Evolutionary conservation across 2,329 filamentous ascomycete species (phyloP).

Genomic region (Beauveria varroae): DNA sequence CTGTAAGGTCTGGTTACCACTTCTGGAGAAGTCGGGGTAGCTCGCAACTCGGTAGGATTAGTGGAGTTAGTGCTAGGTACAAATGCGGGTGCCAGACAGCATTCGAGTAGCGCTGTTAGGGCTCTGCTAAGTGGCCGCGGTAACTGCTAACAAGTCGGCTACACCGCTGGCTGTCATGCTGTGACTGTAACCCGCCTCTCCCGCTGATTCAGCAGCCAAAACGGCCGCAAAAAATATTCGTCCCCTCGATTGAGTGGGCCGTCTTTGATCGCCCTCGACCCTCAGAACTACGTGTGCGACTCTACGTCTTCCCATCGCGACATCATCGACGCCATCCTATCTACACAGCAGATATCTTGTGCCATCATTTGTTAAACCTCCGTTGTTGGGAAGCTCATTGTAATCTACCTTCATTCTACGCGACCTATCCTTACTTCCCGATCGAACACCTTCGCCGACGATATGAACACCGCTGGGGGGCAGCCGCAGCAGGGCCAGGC

Average conservation of each 20-base stretch:
- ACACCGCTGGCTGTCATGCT: no score
- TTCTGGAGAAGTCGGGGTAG: background rate
- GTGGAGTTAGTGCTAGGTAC: no score
- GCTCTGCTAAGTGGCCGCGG: no score
- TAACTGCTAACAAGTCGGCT: no score
- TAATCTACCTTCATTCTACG: background rate
- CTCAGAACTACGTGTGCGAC: background rate
- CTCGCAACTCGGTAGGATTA: no score
- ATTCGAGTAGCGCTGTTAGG: no score
- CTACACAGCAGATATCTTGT: background rate
- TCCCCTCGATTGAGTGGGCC: background rate
- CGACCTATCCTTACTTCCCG: background rate
- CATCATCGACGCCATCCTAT: background rate
- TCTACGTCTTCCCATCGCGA: background rate
- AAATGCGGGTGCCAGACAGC: no score
- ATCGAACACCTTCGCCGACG: background rate
- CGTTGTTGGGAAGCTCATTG: background rate
- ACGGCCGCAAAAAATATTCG: constrained; percentile 4
- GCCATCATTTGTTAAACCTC: background rate
- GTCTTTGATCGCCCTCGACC: background rate
- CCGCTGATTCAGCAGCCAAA: constrained; percentile 8
- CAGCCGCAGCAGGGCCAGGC: constrained; percentile 19
- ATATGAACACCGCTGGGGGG: constrained; percentile 20
- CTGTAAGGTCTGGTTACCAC: no score
- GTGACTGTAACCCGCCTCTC: background rate